Percentiles rank a stretch among this genome's conserved stretches.
Conservation (phyloP, 192 early-diverging fungal genomes). For the Linnemannia zychae region DNA sequence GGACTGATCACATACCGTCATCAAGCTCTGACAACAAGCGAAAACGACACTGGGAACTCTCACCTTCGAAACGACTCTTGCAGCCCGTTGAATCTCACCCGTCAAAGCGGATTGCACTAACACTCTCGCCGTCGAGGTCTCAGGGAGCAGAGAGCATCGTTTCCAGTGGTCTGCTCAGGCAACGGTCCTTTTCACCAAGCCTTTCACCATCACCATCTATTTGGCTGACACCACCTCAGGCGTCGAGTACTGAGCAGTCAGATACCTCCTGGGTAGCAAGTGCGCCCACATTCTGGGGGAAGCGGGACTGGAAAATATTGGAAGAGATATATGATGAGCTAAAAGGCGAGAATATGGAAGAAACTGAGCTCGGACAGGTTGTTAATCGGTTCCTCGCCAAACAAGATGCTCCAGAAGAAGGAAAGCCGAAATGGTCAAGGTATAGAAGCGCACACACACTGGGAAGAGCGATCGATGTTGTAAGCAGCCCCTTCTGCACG, state of each 20-base stretch:
- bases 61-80: neutral
- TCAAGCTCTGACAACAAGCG: neutral
- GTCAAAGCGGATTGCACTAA: conserved; percentile 15
- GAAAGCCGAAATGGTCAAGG: conserved; percentile 27
- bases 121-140: neutral
- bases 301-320: conserved; percentile 33
- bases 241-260: neutral
- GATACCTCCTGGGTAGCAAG: neutral
- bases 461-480: neutral
- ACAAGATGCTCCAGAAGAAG: conserved; percentile 10
- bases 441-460: conserved; percentile 5
- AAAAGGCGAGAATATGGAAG: conserved; percentile 18
- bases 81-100: conserved; percentile 3
- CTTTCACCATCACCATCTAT: neutral
- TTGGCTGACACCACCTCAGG: neutral
- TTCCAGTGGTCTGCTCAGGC: conserved; percentile 12
- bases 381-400: conserved; percentile 33
- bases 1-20: neutral
- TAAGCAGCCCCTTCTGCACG: neutral
- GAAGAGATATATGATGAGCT: conserved; percentile 24
- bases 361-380: conserved; percentile 12
- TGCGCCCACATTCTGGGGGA: conserved; percentile 15
- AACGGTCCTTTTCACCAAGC: conserved; percentile 17
- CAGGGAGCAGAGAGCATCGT: neutral
- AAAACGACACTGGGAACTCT: conserved; percentile 16